Conservation (phyloP, 768 basidiomycete species). For the Boletus tomentosulus region DNA sequence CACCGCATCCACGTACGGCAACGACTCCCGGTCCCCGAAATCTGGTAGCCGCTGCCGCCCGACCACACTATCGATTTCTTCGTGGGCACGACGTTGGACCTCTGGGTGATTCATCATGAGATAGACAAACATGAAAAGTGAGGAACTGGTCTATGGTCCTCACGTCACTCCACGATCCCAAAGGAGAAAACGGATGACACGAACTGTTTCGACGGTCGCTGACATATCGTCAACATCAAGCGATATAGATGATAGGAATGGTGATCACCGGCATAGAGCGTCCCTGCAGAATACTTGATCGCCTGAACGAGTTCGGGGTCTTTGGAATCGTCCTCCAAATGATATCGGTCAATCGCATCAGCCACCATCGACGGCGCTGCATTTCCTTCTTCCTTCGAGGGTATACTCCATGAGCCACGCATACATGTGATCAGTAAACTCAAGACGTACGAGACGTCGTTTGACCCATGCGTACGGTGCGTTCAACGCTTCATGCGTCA, state of each 20-base stretch:
- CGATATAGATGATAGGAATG: background rate
- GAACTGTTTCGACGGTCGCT: conserved; percentile 33
- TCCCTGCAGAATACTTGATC: conserved; percentile 16
- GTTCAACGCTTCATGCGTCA: conserved; percentile 6
- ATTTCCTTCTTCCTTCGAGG: conserved; percentile 5
- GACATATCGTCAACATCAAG: background rate
- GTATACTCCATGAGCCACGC: background rate
- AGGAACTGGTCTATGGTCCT: conserved; percentile 21
- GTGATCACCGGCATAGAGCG: conserved; percentile 17
- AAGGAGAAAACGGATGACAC: background rate
- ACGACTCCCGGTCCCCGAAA: conserved; percentile 23
- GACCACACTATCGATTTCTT: conserved; percentile 31
- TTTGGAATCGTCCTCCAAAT: conserved; percentile 3
- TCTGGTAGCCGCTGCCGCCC: conserved; percentile 27
- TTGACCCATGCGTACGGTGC: conserved; percentile 11
- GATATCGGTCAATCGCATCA: conserved; percentile 9
- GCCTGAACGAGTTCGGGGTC: conserved; percentile 12
- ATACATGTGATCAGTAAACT: background rate
- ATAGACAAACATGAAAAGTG: conserved; percentile 25
- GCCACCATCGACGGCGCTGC: conserved; percentile 14
- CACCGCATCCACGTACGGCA: conserved; percentile 35
- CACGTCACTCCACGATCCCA: background rate
- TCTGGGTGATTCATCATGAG: conserved; percentile 29
- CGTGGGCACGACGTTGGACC: conserved; percentile 27
- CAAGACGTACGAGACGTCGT: conserved; percentile 1